Percentiles rank a stretch among this genome's conserved stretches.
Conservation (phyloP, 306 rosid species). For the Lablab purpureus region DNA sequence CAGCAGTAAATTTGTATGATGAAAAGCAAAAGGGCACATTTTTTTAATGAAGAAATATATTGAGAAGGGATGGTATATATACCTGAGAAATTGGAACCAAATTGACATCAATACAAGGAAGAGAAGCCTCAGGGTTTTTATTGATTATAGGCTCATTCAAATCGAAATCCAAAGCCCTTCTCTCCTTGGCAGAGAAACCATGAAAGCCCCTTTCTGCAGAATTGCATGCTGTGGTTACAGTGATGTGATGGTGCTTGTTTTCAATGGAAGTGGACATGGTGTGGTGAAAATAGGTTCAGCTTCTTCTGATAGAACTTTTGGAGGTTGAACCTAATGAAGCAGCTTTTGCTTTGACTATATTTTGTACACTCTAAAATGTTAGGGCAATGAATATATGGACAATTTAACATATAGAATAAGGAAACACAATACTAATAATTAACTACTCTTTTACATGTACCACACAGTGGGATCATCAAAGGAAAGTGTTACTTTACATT, state of each 20-base stretch:
- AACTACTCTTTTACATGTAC: too few relatives aligned
- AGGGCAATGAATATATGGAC: neutral
- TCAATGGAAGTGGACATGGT: neutral
- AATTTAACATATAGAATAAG: neutral
- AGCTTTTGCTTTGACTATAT: neutral
- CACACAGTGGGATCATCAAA: neutral
- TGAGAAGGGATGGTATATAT: neutral
- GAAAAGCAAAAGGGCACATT: too few relatives aligned
- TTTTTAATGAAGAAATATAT: too few relatives aligned
- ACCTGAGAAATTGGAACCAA: slow-evolving; percentile 63
- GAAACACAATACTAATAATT: neutral
- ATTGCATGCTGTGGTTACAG: neutral
- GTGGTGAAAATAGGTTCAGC: too few relatives aligned
- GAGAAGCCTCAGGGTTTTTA: slow-evolving; percentile 35
- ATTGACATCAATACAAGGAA: slow-evolving; percentile 43
- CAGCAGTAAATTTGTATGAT: too few relatives aligned
- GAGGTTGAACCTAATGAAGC: neutral
- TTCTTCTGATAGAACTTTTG: too few relatives aligned
- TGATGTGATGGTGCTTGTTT: neutral
- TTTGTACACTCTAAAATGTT: neutral
- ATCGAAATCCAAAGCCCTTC: neutral
- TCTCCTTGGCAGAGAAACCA: neutral
- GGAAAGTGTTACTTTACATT: neutral
- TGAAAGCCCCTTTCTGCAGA: neutral
- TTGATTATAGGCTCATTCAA: slow-evolving; percentile 42